Evolutionary conservation across 2,329 filamentous ascomycete species (phyloP).

Genomic region (Paecilomyces sp.): DNA sequence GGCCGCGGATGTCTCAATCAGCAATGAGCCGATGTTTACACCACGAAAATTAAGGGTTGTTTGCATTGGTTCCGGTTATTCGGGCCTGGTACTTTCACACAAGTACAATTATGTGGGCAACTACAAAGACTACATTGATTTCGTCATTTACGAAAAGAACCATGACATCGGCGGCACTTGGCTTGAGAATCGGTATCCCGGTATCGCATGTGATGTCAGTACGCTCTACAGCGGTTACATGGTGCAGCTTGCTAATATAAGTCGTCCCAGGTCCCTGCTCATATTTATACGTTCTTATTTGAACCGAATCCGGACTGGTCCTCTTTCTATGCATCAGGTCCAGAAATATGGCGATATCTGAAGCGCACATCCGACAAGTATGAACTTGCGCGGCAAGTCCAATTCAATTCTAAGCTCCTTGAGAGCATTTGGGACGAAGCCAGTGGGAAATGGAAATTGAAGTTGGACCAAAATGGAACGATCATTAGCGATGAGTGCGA

Average conservation of each 20-base stretch:
- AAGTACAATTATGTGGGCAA: too few relatives aligned
- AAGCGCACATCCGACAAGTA: slow-evolving; percentile 31
- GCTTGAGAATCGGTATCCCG: slow-evolving; percentile 26
- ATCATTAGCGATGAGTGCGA: slow-evolving; percentile 14
- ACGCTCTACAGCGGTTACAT: too few relatives aligned
- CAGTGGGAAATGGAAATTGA: slow-evolving; percentile 12
- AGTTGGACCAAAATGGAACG: slow-evolving; percentile 7
- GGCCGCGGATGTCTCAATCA: too few relatives aligned
- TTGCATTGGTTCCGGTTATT: too few relatives aligned
- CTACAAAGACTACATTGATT: slow-evolving; percentile 15
- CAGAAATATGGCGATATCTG: slow-evolving; percentile 39
- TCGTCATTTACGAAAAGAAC: slow-evolving; percentile 22
- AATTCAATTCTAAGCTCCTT: slow-evolving; percentile 29
- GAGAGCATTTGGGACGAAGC: slow-evolving; percentile 29
- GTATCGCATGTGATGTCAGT: slow-evolving; percentile 29
- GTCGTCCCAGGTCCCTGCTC: slow-evolving; percentile 10
- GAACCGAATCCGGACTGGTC: slow-evolving; percentile 39
- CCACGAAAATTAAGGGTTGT: too few relatives aligned
- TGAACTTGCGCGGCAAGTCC: slow-evolving; percentile 30
- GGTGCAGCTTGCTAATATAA: neutral
- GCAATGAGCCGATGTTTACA: too few relatives aligned
- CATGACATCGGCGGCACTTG: slow-evolving; percentile 24
- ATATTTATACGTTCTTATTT: slow-evolving; percentile 38
- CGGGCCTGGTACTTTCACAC: too few relatives aligned
- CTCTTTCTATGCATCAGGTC: slow-evolving; percentile 32